A percentile compares a stretch with the other conserved stretches of the same genome.
Conservation (phyloP, 306 rosid genomes). For the Casuarina cunninghamiana region DNA sequence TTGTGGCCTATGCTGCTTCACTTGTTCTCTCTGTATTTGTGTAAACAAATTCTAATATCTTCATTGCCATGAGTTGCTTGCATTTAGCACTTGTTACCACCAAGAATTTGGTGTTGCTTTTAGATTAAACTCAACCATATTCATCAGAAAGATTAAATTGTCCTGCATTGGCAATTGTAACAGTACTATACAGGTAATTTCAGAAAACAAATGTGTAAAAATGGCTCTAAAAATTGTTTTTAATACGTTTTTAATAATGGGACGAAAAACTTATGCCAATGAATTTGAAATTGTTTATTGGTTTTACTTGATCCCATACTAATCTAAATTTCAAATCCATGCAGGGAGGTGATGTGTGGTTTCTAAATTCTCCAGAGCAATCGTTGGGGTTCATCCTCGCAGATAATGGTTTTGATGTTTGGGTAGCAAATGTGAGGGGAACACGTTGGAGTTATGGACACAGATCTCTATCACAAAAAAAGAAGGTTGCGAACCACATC, state of each 20-base stretch:
- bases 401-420: slow-evolving; percentile 91
- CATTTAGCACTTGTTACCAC: background rate
- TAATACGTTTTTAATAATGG: background rate
- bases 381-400: slow-evolving; percentile 92
- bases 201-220: background rate
- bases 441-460: slow-evolving; percentile 94
- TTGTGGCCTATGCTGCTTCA: background rate
- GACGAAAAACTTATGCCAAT: background rate
- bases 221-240: background rate
- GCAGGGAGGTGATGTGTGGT: slow-evolving; percentile 96
- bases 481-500: slow-evolving; percentile 45
- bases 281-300: background rate
- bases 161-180: background rate
- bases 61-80: background rate
- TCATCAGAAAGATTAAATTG: background rate
- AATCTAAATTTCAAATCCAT: slow-evolving; percentile 28
- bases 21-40: background rate
- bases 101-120: background rate
- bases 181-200: background rate
- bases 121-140: background rate
- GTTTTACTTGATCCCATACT: slow-evolving; percentile 20
- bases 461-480: slow-evolving; percentile 47
- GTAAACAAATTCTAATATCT: background rate
- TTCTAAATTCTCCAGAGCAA: slow-evolving; percentile 70
- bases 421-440: slow-evolving; percentile 96